Base-by-base conservation (phyloP, 202 grass and related monocot species). In the Elaeis oleifera region DNA sequence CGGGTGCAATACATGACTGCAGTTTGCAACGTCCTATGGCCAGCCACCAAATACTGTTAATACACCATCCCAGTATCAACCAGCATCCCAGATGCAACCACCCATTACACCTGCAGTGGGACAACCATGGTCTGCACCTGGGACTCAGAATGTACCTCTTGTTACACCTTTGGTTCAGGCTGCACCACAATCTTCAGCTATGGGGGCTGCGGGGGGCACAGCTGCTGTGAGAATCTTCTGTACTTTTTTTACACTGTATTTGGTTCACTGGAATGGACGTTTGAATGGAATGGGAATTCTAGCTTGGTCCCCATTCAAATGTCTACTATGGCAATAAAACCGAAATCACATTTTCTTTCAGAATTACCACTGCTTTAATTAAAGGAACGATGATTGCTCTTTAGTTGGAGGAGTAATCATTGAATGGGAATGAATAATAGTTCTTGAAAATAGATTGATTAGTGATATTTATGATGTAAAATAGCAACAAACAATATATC, bases 121-220 rank as follows among this genome's bases (percentile, higher is more conserved):
- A 64, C 92, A 87, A 77, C 72, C 83, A n/a, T 89, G 94, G 94
- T 65, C 69, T 28, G 50, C 74, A 53, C 66, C 73, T 78, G 80
- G 59, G 1, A 70, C 59, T 51, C 83, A 83, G 56, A 80, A 24
- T 59, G 61, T 65, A 52, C 74, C 84, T 72, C 70, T 79, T 28
- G 68, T 81, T 71, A 65, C 74, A 53, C 65, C 77, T 25, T 11
- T 76, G 24, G 64, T 81, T 51, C 84, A 87, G 56, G 49, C 84
- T 75, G 71, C 63, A 48, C 84, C 91, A 50, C 74, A 76, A 39
- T 61, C 58, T 64, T 72, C 84, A 69, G 61, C 80, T 74, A 44
- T 75, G 61, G n/a, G 27, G 68, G 61, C 80, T 74, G 51, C 78
- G 60, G n/a, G 22, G 53, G 56, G 72, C 65, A 27, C 69, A 52